Evolutionary conservation across 306 rosid species (phyloP).

Genomic region (Spatholobus suberectus): DNA sequence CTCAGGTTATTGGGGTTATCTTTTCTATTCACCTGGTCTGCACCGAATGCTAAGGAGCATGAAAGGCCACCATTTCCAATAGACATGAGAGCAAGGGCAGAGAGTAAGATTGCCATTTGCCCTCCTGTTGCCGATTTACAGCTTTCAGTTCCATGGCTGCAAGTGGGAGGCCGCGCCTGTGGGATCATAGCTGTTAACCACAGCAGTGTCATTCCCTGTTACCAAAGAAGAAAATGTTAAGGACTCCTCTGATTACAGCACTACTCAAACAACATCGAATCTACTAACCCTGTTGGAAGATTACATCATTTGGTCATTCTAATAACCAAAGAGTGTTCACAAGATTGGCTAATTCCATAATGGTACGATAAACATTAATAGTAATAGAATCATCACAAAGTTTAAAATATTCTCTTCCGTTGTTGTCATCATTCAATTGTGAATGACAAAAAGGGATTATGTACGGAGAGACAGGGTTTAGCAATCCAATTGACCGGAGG

Average conservation of each 20-base stretch:
- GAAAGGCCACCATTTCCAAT: conserved; percentile 78
- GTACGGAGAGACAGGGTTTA: not conserved
- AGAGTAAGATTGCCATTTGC: conserved; percentile 54
- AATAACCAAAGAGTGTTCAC: not conserved
- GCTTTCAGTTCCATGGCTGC: conserved; percentile 37
- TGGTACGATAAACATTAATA: not conserved
- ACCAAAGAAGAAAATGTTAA: not conserved
- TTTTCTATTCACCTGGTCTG: conserved; percentile 66
- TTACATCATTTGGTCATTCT: not conserved
- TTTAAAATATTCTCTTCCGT: not conserved
- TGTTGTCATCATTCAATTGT: not conserved
- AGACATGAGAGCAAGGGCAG: conserved; percentile 55
- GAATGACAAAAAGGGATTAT: not conserved
- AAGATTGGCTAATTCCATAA: not conserved
- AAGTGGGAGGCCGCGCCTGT: conserved; percentile 55
- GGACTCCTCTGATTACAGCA: not conserved
- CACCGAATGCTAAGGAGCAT: conserved; percentile 73
- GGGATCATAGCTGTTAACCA: conserved; percentile 80
- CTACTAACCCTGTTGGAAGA: not conserved
- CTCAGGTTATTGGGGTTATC: conserved; percentile 57
- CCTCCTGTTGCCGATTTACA: conserved; percentile 56
- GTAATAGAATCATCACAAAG: not conserved
- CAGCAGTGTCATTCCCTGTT: conserved; percentile 64
- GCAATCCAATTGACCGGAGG: not conserved
- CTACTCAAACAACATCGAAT: not conserved